Percentiles rank a stretch among this genome's conserved stretches.
These are phyloP conservation scores for Batkoa obscura DNA, from an alignment of 371 early-diverging fungal genomes.

Conservation along the genomic window DNA sequence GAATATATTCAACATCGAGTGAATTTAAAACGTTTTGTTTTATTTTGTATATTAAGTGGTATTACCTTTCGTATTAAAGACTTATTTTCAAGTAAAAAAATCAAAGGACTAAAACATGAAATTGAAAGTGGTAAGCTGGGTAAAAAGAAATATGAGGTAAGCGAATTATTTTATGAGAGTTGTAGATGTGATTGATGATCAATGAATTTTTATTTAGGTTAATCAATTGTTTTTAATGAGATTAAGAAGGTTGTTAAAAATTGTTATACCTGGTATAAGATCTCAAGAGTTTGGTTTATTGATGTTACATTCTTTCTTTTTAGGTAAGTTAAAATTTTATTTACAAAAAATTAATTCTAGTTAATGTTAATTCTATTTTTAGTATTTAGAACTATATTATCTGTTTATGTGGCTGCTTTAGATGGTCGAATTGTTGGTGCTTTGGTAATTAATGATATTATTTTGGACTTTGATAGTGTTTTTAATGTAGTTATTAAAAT, in stretches of 20 bases:
- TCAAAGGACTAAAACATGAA: not conserved
- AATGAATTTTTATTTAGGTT: conserved; percentile 21
- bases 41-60: not conserved
- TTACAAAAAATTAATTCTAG: conserved; percentile 11
- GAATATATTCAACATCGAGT: not conserved
- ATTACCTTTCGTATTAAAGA: not conserved
- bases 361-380: conserved; percentile 6
- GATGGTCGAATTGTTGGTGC: conserved; percentile 87
- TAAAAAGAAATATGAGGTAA: not conserved
- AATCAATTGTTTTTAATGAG: conserved; percentile 55
- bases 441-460: conserved; percentile 25
- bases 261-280: conserved; percentile 57
- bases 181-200: not conserved
- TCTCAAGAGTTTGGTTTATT: conserved; percentile 66
- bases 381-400: conserved; percentile 67
- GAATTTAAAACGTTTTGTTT: not conserved
- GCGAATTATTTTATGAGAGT: not conserved
- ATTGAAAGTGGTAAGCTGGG: not conserved
- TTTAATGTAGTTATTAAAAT: not conserved
- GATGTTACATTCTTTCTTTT: conserved; percentile 56
- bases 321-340: conserved; percentile 22
- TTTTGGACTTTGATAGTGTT: not conserved
- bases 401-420: conserved; percentile 72
- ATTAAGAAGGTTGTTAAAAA: conserved; percentile 37
- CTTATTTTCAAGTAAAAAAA: not conserved